Percentiles rank a stretch among this genome's conserved stretches.
These are phyloP conservation scores for Arthroderma sp. DNA, from an alignment of 2,329 filamentous ascomycete species.

Conservation along the genomic window DNA sequence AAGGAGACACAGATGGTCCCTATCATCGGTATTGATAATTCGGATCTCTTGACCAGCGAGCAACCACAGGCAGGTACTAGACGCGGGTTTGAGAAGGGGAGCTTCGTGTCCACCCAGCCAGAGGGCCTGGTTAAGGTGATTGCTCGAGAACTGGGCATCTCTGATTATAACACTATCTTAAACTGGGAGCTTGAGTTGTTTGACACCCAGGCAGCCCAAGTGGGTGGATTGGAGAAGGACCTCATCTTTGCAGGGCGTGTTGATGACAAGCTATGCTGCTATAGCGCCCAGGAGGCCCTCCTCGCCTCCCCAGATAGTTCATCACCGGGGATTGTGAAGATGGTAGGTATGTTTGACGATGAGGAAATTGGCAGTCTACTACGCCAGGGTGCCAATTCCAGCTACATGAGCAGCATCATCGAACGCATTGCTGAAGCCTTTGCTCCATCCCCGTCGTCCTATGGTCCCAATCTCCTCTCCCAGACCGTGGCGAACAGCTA, in stretches of 20 bases:
- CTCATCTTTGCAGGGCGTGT: constrained; percentile 92
- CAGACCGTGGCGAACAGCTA: constrained; percentile 87
- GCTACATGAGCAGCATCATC: constrained; percentile 70
- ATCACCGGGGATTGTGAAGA: constrained; percentile 56
- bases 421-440: constrained; percentile 64
- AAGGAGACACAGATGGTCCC: constrained; percentile 88
- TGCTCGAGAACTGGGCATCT: constrained; percentile 60
- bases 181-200: constrained; percentile 98
- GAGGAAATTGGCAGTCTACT: constrained; percentile 90
- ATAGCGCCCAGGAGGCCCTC: constrained; percentile 74
- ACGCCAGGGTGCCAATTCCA: constrained; percentile 77
- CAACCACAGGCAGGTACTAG: constrained; percentile 38
- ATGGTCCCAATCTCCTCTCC: constrained; percentile 47
- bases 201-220: constrained; percentile 71
- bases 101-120: constrained; percentile 71
- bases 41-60: constrained; percentile 33
- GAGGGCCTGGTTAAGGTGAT: constrained; percentile 74
- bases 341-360: constrained; percentile 90
- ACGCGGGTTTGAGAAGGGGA: neutral
- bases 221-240: constrained; percentile 76
- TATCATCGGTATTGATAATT: constrained; percentile 76
- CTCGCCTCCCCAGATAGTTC: constrained; percentile 48
- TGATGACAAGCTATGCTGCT: constrained; percentile 95
- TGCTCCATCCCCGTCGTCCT: constrained; percentile 24
- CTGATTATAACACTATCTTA: constrained; percentile 59